Evolutionary conservation across 768 basidiomycete genomes (phyloP).

Genomic region (Pulveroboletus sp.): DNA sequence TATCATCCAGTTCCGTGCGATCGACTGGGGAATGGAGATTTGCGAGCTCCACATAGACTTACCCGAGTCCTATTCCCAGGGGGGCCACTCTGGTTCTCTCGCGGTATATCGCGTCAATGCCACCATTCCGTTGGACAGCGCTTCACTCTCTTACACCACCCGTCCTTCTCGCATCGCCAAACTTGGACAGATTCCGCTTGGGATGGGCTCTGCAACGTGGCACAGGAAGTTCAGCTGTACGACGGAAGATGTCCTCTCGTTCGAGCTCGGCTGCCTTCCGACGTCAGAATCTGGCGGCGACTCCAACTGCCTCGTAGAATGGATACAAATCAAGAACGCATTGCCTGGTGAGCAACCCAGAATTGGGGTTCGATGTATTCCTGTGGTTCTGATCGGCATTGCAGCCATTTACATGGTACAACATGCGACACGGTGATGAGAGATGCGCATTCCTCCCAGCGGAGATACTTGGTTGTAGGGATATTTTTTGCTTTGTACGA

Average conservation of each 20-base stretch:
- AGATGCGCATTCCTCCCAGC: no score
- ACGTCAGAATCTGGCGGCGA: slow-evolving; percentile 5
- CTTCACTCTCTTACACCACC: background rate
- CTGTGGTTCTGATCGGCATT: background rate
- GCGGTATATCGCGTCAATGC: background rate
- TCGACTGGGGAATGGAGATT: background rate
- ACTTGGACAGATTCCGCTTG: background rate
- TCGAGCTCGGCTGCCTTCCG: slow-evolving; percentile 11
- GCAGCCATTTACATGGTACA: slow-evolving; percentile 13
- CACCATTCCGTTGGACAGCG: background rate
- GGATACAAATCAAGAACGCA: slow-evolving; percentile 12
- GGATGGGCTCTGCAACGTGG: background rate
- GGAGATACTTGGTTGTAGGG: no score
- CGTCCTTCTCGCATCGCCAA: background rate
- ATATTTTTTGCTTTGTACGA: no score
- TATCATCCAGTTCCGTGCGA: background rate
- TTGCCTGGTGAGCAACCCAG: slow-evolving; percentile 5
- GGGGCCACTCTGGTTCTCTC: background rate
- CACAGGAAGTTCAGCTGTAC: slow-evolving; percentile 10
- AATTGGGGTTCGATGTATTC: background rate
- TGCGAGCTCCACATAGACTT: background rate
- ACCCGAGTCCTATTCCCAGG: background rate
- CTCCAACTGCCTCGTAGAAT: slow-evolving; percentile 5
- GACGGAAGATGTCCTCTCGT: slow-evolving; percentile 10
- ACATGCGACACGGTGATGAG: slow-evolving; percentile 3